phyloP scores from a whole-genome alignment of 2,329 filamentous ascomycete species.

The Penicillium nordicum region DNA sequence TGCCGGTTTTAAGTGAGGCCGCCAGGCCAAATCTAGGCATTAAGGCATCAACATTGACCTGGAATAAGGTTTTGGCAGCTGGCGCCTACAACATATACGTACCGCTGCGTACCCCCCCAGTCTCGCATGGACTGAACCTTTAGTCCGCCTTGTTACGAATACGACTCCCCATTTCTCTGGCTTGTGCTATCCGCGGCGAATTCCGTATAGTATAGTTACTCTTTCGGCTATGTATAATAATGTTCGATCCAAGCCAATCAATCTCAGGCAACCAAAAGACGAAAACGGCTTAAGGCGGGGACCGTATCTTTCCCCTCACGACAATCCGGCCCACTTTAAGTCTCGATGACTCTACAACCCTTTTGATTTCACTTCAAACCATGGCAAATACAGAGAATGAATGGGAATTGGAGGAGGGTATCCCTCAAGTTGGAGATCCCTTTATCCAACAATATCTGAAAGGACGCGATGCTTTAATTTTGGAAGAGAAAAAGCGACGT shows the following conservation, averaged over 20 bases:
- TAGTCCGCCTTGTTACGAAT: too few species aligned
- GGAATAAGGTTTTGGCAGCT: too few species aligned
- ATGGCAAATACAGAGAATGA: slow-evolving; percentile 22
- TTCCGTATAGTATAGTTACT: too few species aligned
- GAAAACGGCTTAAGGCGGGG: slow-evolving; percentile 5
- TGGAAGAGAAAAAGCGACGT: slow-evolving; percentile 75
- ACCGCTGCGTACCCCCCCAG: too few species aligned
- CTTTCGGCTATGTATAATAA: too few species aligned
- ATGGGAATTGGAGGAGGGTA: slow-evolving; percentile 42
- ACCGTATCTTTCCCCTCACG: not conserved
- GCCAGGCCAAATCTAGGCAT: too few species aligned
- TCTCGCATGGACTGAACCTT: too few species aligned
- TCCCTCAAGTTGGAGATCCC: slow-evolving; percentile 58
- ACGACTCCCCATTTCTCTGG: too few species aligned
- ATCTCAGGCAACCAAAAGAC: not conserved
- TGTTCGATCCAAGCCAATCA: not conserved
- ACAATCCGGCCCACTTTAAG: not conserved
- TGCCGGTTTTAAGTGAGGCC: too few species aligned
- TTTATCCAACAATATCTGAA: slow-evolving; percentile 79
- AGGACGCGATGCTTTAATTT: slow-evolving; percentile 71
- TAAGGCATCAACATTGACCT: too few species aligned
- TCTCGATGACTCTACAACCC: not conserved
- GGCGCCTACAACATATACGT: too few species aligned
- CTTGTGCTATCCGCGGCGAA: too few species aligned
- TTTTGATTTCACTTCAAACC: not conserved